Percentiles rank a stretch among this genome's conserved stretches.
These are phyloP conservation scores for Talaromyces nanjingensis DNA, from an alignment of 495 filamentous ascomycete genomes.

Conservation along the genomic window DNA sequence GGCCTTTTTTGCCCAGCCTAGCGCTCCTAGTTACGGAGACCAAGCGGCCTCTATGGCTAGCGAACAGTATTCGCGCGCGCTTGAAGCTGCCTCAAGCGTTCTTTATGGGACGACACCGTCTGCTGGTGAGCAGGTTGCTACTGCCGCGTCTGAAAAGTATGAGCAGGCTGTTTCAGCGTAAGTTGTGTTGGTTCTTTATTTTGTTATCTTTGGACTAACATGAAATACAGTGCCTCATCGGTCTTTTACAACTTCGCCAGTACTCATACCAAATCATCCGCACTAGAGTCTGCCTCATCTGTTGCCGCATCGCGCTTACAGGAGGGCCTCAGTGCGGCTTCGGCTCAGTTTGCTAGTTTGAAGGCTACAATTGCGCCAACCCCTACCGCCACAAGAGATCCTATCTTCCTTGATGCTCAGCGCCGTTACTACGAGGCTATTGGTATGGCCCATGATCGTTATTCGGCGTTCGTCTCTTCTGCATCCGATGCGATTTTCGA, in stretches of 20 bases:
- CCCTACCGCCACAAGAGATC: slow-evolving; percentile 46
- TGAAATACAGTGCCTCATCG: slow-evolving; percentile 43
- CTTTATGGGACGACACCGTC: slow-evolving; percentile 51
- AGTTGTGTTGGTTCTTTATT: slow-evolving; percentile 17
- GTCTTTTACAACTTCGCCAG: slow-evolving; percentile 55
- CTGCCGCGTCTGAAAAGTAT: slow-evolving; percentile 50
- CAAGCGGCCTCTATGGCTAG: slow-evolving; percentile 41
- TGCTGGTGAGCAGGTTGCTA: slow-evolving; percentile 40
- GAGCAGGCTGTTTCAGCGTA: slow-evolving; percentile 53
- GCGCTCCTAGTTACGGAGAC: slow-evolving; percentile 35
- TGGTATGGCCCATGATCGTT: slow-evolving; percentile 69
- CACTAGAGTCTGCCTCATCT: slow-evolving; percentile 52
- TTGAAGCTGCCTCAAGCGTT: slow-evolving; percentile 49
- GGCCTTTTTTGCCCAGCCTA: slow-evolving; percentile 37
- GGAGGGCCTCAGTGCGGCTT: slow-evolving; percentile 57
- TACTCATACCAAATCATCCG: slow-evolving; percentile 39
- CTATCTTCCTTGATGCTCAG: slow-evolving; percentile 53
- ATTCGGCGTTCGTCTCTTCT: slow-evolving; percentile 63
- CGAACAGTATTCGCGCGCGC: slow-evolving; percentile 49
- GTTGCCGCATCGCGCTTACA: slow-evolving; percentile 58
- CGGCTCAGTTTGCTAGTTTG: slow-evolving; percentile 54
- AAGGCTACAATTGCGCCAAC: slow-evolving; percentile 53
- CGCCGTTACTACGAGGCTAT: slow-evolving; percentile 71
- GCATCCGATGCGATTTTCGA: slow-evolving; percentile 54
- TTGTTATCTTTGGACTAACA: slow-evolving; percentile 1